Base-by-base conservation (phyloP, 306 rosid genomes). In the Biancaea sappan region DNA sequence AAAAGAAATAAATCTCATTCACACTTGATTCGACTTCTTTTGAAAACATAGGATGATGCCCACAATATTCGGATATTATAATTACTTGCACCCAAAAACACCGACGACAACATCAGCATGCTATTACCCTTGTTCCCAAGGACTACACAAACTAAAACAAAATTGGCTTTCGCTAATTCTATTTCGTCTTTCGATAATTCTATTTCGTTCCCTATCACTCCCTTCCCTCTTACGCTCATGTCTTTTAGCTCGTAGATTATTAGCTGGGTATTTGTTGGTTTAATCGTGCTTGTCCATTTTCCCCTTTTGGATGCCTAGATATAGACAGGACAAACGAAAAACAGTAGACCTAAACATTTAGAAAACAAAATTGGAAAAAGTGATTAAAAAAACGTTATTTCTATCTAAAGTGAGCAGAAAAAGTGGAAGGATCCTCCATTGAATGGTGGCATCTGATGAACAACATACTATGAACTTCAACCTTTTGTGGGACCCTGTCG, bases 1-100 rank as follows among this genome's bases (percentile, higher is more conserved):
- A 74, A 78, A 69, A 77, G 74, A 66, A 77, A 77, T 64, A 77
- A 70, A 74, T 74, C 54, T 47, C 43, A 65, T 83, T 70, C 83
- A 79, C 67, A 52, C 76, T 63, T 71, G 76, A 79, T 71, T 74
- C 75, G 56, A 65, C 61, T 16, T 57, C 62, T 75, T 74, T 78
- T 54, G 77, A 69, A 65, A 74, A 74, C 71, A 52, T 44, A 6
- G 31, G 71, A 69, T 52, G 80, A 73, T 44, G 44, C 66, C 70
- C 62, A 78, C 77, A 44, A 60, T 71, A 63, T 74, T 68, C 48
- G 82, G 82, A 47, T 73, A 59, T 60, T 58, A 61, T 60, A 68
- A 73, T 69, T 63, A 82, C 69, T 70, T 59, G 50, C 29, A 43
- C 77, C 46, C 13, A 26, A 71, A 34, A 32, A 9, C 64, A 67